Evolutionary conservation across 73 alveolate species (phyloP), one percentile per base, ranked within the genome.

Genomic region (Symbiodinium natans): DNA sequence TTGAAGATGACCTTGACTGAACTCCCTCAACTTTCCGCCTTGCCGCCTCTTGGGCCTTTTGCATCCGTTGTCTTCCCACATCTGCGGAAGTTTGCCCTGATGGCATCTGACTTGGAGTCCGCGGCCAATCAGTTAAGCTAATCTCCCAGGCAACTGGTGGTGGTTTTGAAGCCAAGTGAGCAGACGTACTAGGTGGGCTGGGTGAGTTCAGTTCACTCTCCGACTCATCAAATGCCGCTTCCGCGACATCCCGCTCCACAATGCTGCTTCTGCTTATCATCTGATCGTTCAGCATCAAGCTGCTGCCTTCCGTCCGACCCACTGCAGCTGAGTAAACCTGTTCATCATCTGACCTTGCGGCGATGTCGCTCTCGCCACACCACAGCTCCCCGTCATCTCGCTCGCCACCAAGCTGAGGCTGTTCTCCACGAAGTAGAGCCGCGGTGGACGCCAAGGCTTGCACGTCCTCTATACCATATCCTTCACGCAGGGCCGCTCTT

Each of bases 341-440:
- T 63, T n/a, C 80, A n/a, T 63, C 80, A 23, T 46, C 25, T 31
- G 38, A 23, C 17, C 33, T 31, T 2, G 80, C 29, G 4, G 80
- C 31, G 38, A 29, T 7, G 80, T 63, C 80, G 33, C 80, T 63
- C 13, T 63, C 80, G 17, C 80, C 80, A 29, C 80, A 63, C 80
- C 80, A 63, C 13, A 63, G 40, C 80, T 63, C 80, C 17, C 80
- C 80, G 27, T 36, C 80, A n/a, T 63, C 80, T 29, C 27, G 80
- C 80, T 0, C 80, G 1, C 80, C 80, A 9, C 80, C 80, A 31
- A 63, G 80, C 36, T 63, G 80, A 23, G 80, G 80, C 80, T 63
- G 88, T 59, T 80, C 88, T 80, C 88, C 88, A 15, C 88, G 88
- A 34, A 80, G 2, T 38, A 80, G 56, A 27, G 88, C 88, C 21